A percentile compares a stretch with the other conserved stretches of the same genome.
phyloP scores from a whole-genome alignment of 305 asterid genomes.

The Solanum hybrid region DNA sequence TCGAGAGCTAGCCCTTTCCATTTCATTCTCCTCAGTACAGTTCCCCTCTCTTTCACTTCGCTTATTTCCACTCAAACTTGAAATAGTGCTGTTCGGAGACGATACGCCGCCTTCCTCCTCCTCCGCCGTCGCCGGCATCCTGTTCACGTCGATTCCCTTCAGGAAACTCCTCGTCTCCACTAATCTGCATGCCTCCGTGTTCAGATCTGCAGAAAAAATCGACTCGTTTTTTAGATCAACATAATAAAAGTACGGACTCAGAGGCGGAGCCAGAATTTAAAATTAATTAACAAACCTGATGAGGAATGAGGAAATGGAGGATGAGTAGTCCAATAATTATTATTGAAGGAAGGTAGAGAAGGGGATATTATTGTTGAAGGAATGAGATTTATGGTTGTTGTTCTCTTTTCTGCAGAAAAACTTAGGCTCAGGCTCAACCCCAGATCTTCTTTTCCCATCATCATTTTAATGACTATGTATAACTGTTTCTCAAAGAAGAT shows the following conservation, averaged over 20 bases:
- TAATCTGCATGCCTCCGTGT: constrained; percentile 29
- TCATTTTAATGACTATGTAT: not conserved
- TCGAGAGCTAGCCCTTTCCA: constrained; percentile 41
- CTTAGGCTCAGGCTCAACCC: constrained; percentile 58
- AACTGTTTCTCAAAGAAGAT: not conserved
- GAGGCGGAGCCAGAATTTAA: no score
- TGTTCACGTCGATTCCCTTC: constrained; percentile 70
- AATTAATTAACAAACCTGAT: not conserved
- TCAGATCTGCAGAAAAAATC: constrained; percentile 32
- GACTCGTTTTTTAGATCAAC: not conserved
- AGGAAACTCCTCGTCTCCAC: constrained; percentile 41
- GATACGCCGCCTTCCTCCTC: constrained; percentile 64
- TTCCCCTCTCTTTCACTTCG: constrained; percentile 47
- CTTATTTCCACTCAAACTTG: constrained; percentile 57
- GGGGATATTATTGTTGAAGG: constrained; percentile 32
- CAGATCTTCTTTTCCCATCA: constrained; percentile 29
- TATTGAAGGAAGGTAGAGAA: not conserved
- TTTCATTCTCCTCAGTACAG: constrained; percentile 41
- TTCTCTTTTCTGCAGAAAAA: constrained; percentile 25
- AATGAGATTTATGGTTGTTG: constrained; percentile 26
- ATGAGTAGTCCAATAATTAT: not conserved
- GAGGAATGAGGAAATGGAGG: not conserved
- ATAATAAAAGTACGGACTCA: no score
- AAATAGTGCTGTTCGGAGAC: constrained; percentile 67
- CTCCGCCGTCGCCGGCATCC: constrained; percentile 36